Percentiles rank a stretch among this genome's conserved stretches.
phyloP scores from a whole-genome alignment of 495 filamentous ascomycete genomes.

The Penicillium malachiteum region DNA sequence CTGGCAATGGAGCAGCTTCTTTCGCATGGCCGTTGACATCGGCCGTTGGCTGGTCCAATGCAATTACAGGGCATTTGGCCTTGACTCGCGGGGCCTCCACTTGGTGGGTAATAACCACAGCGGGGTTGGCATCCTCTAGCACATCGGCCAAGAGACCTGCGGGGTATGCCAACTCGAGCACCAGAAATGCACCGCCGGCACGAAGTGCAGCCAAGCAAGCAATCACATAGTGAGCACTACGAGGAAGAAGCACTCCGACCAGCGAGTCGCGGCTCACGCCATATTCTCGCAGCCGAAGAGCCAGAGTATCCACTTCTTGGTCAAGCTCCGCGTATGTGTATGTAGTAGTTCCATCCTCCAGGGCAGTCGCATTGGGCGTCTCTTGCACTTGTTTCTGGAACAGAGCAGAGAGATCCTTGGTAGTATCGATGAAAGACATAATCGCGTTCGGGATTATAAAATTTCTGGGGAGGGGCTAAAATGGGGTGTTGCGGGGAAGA shows the following conservation, averaged over 20 bases:
- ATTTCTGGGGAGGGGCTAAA: background rate
- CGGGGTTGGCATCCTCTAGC: slow-evolving; percentile 62
- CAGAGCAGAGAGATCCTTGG: slow-evolving; percentile 61
- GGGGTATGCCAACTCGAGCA: slow-evolving; percentile 68
- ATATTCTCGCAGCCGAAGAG: slow-evolving; percentile 52
- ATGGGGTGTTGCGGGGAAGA: background rate
- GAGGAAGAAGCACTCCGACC: slow-evolving; percentile 64
- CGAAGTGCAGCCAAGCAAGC: slow-evolving; percentile 65
- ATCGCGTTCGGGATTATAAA: background rate
- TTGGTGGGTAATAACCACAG: slow-evolving; percentile 58
- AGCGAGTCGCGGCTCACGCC: slow-evolving; percentile 62
- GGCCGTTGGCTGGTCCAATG: slow-evolving; percentile 48
- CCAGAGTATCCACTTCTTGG: slow-evolving; percentile 52
- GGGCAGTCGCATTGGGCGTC: slow-evolving; percentile 58
- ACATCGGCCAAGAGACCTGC: slow-evolving; percentile 63
- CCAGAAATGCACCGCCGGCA: slow-evolving; percentile 68
- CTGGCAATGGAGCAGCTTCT: slow-evolving; percentile 43
- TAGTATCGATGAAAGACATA: slow-evolving; percentile 60
- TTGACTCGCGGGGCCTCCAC: slow-evolving; percentile 57
- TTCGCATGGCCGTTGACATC: slow-evolving; percentile 38
- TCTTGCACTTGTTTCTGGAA: slow-evolving; percentile 56
- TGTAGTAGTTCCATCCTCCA: slow-evolving; percentile 55
- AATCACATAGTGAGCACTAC: slow-evolving; percentile 69
- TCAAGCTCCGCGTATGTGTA: slow-evolving; percentile 65
- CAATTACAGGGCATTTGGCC: slow-evolving; percentile 51